These are phyloP conservation scores for Dittrichia graveolens DNA, from an alignment of 129 eudicot species.

Conservation along the genomic window DNA sequence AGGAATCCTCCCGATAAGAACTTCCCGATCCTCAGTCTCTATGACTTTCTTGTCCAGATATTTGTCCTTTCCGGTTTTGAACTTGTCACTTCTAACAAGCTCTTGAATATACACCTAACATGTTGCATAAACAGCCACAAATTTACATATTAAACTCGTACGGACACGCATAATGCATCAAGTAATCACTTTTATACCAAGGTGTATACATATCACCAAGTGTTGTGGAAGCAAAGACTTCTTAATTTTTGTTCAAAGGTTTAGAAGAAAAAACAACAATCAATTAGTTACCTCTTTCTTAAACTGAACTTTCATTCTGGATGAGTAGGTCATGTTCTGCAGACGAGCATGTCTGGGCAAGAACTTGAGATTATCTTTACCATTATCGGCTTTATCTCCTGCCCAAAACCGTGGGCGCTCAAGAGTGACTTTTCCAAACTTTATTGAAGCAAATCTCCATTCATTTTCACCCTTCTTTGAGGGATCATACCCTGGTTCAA, in stretches of 20 bases:
- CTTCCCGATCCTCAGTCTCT: conserved; percentile 41
- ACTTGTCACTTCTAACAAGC: conserved; percentile 71
- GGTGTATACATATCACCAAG: not conserved
- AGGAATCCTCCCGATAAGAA: conserved; percentile 71
- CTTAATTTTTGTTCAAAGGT: not conserved
- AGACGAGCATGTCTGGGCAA: conserved; percentile 86
- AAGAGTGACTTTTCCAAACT: conserved; percentile 68
- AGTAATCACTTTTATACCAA: not conserved
- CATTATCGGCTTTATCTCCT: conserved; percentile 55
- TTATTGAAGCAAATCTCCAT: conserved; percentile 71
- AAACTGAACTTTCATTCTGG: conserved; percentile 49
- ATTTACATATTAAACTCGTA: conserved; percentile 19
- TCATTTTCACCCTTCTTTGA: conserved; percentile 76
- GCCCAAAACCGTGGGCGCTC: conserved; percentile 71
- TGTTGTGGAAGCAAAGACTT: not conserved
- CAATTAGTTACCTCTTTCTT: conserved; percentile 26
- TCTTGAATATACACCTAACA: conserved; percentile 67
- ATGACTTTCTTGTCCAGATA: conserved; percentile 48
- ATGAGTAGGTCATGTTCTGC: conserved; percentile 77
- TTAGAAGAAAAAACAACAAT: conserved; percentile 12
- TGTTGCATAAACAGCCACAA: conserved; percentile 5
- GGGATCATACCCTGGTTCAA: conserved; percentile 83
- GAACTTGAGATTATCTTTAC: conserved; percentile 49
- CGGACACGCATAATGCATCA: conserved; percentile 7
- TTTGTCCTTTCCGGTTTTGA: conserved; percentile 70